A percentile compares a stretch with the other conserved stretches of the same genome.
These are phyloP conservation scores for Capronia americana DNA, from an alignment of 2,329 filamentous ascomycete genomes.

Conservation along the genomic window DNA sequence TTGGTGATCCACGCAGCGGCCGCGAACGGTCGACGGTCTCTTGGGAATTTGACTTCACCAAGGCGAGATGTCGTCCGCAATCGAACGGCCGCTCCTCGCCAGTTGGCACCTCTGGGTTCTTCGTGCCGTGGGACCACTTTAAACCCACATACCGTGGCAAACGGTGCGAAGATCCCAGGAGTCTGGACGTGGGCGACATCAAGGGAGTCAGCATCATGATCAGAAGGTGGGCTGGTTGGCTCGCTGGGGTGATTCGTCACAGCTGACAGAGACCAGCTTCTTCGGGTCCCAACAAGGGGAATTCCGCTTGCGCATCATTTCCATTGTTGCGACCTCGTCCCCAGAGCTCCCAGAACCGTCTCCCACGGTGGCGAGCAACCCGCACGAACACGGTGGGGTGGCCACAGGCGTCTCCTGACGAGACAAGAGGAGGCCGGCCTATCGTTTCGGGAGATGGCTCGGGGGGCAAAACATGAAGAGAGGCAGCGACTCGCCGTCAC, in stretches of 20 bases:
- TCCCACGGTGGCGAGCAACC: constrained; percentile 6
- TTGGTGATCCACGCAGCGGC: constrained; percentile 64
- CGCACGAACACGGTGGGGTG: background rate
- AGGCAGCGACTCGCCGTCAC: constrained; percentile 2
- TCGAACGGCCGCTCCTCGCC: constrained; percentile 17
- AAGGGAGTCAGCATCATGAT: constrained; percentile 79
- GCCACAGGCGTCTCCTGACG: constrained; percentile 8
- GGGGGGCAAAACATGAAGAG: constrained; percentile 9
- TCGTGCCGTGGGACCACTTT: constrained; percentile 69
- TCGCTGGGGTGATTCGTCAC: constrained; percentile 22
- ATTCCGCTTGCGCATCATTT: constrained; percentile 52
- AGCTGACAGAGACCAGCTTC: constrained; percentile 60
- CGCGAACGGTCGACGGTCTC: constrained; percentile 74
- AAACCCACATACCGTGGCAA: constrained; percentile 76
- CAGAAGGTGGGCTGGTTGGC: constrained; percentile 64
- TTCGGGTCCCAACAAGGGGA: constrained; percentile 75
- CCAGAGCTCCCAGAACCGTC: constrained; percentile 13
- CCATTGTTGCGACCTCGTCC: constrained; percentile 20
- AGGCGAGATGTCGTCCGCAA: constrained; percentile 31
- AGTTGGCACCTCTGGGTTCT: constrained; percentile 50
- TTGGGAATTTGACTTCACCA: constrained; percentile 74
- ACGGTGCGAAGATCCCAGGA: constrained; percentile 61
- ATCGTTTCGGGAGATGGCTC: background rate
- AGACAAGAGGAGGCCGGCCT: constrained; percentile 4
- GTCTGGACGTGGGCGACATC: constrained; percentile 65